Evolutionary conservation across 192 early-diverging fungal species (phyloP), one percentile per base, ranked within the genome.

Genomic region (Pilaira anomala): DNA sequence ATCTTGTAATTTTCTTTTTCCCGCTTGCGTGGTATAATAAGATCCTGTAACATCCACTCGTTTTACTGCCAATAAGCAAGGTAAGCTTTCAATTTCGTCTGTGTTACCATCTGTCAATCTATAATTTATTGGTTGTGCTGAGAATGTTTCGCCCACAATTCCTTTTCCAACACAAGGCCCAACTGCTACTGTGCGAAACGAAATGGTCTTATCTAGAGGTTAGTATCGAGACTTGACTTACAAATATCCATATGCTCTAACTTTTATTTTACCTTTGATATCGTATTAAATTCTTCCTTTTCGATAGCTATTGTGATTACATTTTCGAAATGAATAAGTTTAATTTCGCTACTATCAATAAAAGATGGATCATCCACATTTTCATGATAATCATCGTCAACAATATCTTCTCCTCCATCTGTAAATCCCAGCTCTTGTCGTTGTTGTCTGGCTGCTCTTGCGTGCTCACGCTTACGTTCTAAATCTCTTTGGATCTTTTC

Each of bases 1-100:
- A 25, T 84, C 83, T 61, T 84, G 80, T 14, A 84, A 59, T 44
- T 79, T 83, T 29, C 70, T 76, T 46, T 84, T 84, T n/a, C 83
- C 83, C 14, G 73, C 65, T 6, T 74, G 73, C 1, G 80, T 78
- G 22, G 69, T 71, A 60, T 84, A 84, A 48, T 78, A 72, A 8
- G 76, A 22, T 13, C 72, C 55, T 11, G 63, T 70, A 7, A 84
- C 69, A 52, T 74, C 66, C 18, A 84, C 78, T 24, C 72, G 48
- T 50, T 67, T 73, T 4, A 73, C 41, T 3, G 62, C 63, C 30
- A 69, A 22, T 39, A 69, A 36, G 19, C 60, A 46, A 3, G 67
- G 67, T 8, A 69, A 44, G 25, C 33, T 33, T 8, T 58, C 30
- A 2, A 39, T n/a, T 7, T 24, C 18, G 12, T 12, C 29, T n/a